These are phyloP conservation scores for Volvox carteri DNA, from an alignment of 163 green algal genomes.

Conservation along the genomic window DNA sequence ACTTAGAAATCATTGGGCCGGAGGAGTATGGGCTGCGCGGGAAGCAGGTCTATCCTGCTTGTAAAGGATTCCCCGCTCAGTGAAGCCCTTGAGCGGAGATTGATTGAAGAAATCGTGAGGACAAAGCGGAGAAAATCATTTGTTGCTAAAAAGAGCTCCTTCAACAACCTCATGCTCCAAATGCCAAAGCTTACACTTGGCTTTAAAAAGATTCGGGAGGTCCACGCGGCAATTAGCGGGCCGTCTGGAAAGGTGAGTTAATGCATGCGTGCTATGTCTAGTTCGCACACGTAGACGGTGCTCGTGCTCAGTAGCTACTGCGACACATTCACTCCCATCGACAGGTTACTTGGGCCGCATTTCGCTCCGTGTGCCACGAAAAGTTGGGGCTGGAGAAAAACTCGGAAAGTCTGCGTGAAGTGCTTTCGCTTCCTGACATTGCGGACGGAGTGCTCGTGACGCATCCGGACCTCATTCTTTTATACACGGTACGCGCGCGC, in stretches of 20 bases:
- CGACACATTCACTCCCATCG: no score
- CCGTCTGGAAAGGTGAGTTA: constrained; percentile 26
- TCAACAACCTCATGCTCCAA: constrained; percentile 53
- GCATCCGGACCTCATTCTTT: constrained; percentile 36
- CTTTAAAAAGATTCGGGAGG: constrained; percentile 35
- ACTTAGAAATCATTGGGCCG: no score
- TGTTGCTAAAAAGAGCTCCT: constrained; percentile 20
- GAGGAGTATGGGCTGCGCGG: constrained; percentile 28
- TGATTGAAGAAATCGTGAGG: constrained; percentile 2
- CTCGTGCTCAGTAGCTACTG: no score
- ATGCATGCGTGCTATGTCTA: no score
- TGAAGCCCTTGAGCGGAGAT: constrained; percentile 4
- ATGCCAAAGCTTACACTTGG: constrained; percentile 11
- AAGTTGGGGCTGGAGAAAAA: neutral
- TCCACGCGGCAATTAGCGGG: neutral
- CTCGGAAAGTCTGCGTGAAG: neutral
- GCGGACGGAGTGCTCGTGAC: neutral
- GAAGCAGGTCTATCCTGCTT: neutral
- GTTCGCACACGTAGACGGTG: no score
- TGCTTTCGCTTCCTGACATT: neutral
- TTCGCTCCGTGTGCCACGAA: neutral
- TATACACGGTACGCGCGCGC: constrained; percentile 40
- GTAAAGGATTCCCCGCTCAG: constrained; percentile 1
- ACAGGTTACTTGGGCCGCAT: constrained; percentile 8
- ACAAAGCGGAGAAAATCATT: constrained; percentile 31